Conservation (phyloP, 345 rosid species). For the Iberis pinnata region DNA sequence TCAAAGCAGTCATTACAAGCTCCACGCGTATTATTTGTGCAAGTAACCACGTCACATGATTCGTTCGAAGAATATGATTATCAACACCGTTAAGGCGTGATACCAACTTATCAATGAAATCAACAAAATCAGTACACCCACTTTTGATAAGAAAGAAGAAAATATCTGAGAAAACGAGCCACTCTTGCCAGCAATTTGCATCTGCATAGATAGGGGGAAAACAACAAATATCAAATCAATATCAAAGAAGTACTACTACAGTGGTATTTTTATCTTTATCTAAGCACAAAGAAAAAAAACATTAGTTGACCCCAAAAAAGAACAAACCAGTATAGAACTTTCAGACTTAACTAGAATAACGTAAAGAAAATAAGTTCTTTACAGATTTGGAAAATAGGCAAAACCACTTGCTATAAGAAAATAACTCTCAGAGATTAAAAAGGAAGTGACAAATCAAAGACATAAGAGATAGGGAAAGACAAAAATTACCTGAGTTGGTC, state of each 20-base stretch:
- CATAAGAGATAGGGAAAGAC: constrained; percentile 25
- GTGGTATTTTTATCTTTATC: constrained; percentile 7
- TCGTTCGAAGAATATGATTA: constrained; percentile 77
- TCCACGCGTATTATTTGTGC: constrained; percentile 82
- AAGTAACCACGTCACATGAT: constrained; percentile 97
- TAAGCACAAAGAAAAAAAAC: no score
- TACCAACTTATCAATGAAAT: constrained; percentile 92
- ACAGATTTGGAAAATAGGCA: constrained; percentile 3
- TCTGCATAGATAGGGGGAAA: constrained; percentile 45
- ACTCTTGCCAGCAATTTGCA: constrained; percentile 94
- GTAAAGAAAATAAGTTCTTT: neutral
- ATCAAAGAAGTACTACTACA: no score
- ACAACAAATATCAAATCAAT: constrained; percentile 24
- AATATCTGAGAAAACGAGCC: constrained; percentile 95
- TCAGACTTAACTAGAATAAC: neutral
- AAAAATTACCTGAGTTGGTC: constrained; percentile 77
- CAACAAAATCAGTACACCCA: constrained; percentile 91
- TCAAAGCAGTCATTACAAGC: constrained; percentile 74
- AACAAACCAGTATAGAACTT: constrained; percentile 12
- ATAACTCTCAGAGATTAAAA: neutral
- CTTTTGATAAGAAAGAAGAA: constrained; percentile 82
- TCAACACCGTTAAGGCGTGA: constrained; percentile 58
- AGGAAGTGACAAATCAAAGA: constrained; percentile 6
- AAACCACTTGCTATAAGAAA: neutral
- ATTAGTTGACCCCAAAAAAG: no score